A percentile compares a stretch with the other conserved stretches of the same genome.
Evolutionary conservation across 2,329 filamentous ascomycete species (phyloP).

Genomic region (Talaromyces islandicus): DNA sequence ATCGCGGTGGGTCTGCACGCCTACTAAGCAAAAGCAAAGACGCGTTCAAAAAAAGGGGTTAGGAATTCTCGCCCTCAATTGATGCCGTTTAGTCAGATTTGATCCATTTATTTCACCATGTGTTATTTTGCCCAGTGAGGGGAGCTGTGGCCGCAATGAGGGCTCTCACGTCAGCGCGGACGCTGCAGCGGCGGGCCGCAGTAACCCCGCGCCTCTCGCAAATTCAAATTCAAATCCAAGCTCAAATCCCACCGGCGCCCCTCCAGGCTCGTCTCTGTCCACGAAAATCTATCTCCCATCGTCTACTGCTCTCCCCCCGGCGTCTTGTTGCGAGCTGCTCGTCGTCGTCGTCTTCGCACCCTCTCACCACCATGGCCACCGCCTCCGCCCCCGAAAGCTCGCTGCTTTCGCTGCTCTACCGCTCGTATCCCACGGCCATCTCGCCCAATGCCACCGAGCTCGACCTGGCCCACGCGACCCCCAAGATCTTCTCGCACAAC

Average conservation of each 20-base stretch:
- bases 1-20: background rate
- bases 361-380: constrained; percentile 20
- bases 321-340: background rate
- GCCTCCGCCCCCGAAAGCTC: constrained; percentile 35
- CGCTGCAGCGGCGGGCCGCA: constrained; percentile 14
- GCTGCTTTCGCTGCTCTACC: constrained; percentile 40
- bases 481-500: constrained; percentile 62
- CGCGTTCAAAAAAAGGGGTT: background rate
- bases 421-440: constrained; percentile 37
- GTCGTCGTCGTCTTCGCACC: background rate
- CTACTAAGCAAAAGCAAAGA: background rate
- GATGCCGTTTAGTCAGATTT: background rate
- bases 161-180: constrained; percentile 4
- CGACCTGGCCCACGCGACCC: constrained; percentile 41
- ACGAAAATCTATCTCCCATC: background rate
- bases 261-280: constrained; percentile 7
- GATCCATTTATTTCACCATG: background rate
- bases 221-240: constrained; percentile 3
- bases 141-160: constrained; percentile 12
- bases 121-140: background rate
- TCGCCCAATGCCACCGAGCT: constrained; percentile 36
- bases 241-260: constrained; percentile 1
- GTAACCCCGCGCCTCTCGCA: constrained; percentile 5
- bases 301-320: background rate
- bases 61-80: background rate